These are phyloP conservation scores for Xylaria grammica DNA, from an alignment of 495 filamentous ascomycete species.

Conservation along the genomic window DNA sequence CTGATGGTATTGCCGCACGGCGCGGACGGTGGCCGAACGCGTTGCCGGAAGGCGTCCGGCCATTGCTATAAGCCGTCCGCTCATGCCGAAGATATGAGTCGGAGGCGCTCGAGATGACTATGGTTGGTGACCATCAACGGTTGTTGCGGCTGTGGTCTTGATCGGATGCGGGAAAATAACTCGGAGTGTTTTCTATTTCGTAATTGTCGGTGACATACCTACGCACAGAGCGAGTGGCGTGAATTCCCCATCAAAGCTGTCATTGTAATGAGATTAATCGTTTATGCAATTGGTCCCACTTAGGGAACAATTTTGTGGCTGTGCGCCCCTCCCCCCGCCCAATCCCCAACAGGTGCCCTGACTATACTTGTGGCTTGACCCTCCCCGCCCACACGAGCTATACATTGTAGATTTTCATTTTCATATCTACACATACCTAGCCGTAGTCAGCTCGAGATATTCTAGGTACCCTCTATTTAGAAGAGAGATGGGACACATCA, in stretches of 20 bases:
- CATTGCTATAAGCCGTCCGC: slow-evolving; percentile 75
- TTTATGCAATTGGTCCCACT: slow-evolving; percentile 13
- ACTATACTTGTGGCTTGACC: slow-evolving; percentile 5
- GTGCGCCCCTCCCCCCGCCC: no score
- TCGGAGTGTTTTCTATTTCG: background rate
- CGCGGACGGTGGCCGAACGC: slow-evolving; percentile 59
- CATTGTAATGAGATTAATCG: background rate
- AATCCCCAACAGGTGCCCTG: background rate
- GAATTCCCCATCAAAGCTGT: slow-evolving; percentile 7
- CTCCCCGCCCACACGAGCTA: background rate
- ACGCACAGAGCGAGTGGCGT: slow-evolving; percentile 9
- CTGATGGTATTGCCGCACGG: slow-evolving; percentile 70
- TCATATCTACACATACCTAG: no score
- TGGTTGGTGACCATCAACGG: slow-evolving; percentile 10
- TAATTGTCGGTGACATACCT: slow-evolving; percentile 2
- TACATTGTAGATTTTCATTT: no score
- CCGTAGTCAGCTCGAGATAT: no score
- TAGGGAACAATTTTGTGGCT: slow-evolving; percentile 8
- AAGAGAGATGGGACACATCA: no score
- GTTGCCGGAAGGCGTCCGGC: slow-evolving; percentile 70
- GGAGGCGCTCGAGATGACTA: slow-evolving; percentile 30
- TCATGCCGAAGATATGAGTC: slow-evolving; percentile 63
- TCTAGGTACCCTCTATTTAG: no score
- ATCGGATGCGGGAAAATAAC: background rate
- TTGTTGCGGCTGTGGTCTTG: background rate